Conservation (phyloP, 176 grass and related monocot species). For the Alopecurus myosuroides region DNA sequence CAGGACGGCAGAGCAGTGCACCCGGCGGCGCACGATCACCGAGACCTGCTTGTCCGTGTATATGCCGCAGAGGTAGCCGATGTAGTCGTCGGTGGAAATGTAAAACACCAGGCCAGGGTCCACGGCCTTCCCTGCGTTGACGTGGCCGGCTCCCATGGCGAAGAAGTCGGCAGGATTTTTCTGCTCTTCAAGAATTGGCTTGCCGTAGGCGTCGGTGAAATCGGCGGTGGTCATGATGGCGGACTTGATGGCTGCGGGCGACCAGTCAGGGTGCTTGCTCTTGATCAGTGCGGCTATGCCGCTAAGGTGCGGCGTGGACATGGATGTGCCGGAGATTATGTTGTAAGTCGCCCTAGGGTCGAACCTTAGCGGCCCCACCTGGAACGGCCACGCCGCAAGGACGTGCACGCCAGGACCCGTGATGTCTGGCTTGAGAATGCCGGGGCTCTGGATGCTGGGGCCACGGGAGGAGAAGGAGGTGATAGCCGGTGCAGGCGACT, state of each 20-base stretch:
- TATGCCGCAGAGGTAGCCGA: conserved; percentile 40
- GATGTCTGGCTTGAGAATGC: no score
- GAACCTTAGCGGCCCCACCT: background rate
- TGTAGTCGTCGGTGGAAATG: background rate
- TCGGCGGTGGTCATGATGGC: conserved; percentile 66
- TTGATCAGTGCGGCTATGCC: conserved; percentile 44
- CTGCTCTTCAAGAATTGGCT: conserved; percentile 23
- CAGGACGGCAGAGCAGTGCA: no score
- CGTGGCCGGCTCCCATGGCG: conserved; percentile 36
- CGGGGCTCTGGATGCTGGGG: no score
- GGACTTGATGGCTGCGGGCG: conserved; percentile 40
- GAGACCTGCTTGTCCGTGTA: conserved; percentile 26
- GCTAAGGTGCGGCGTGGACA: conserved; percentile 63
- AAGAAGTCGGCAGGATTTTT: conserved; percentile 17
- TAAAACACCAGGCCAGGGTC: conserved; percentile 41
- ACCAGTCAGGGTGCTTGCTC: conserved; percentile 39
- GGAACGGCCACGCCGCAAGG: no score
- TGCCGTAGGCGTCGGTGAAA: conserved; percentile 12
- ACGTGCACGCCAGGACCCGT: no score
- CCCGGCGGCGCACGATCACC: conserved; percentile 1
- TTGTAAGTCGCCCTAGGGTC: background rate
- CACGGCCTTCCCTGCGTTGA: conserved; percentile 28
- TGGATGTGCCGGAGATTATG: conserved; percentile 48
- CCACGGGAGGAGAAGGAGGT: no score
- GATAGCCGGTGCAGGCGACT: no score